phyloP scores from a whole-genome alignment of 2,329 filamentous ascomycete genomes.

The Arthrobotrys pseudoclavata region DNA sequence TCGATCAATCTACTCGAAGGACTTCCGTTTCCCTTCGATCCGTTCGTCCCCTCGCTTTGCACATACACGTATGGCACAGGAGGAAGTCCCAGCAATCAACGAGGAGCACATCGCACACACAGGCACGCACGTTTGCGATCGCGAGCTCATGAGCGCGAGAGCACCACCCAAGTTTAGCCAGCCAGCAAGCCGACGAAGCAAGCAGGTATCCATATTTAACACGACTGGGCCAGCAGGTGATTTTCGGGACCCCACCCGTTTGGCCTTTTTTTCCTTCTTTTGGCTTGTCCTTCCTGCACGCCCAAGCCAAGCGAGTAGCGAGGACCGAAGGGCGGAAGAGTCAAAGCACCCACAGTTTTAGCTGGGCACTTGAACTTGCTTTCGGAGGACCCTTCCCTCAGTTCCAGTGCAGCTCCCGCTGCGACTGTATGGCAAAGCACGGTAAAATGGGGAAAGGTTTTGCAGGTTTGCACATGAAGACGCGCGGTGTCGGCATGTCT shows the following conservation, averaged over 20 bases:
- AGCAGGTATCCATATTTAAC: slow-evolving; percentile 27
- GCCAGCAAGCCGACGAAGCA: slow-evolving; percentile 27
- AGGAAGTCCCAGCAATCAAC: slow-evolving; percentile 41
- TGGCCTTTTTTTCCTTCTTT: slow-evolving; percentile 51
- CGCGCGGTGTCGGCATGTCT: slow-evolving; percentile 32
- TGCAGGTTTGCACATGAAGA: slow-evolving; percentile 28
- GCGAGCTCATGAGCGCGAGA: slow-evolving; percentile 58
- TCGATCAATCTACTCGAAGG: slow-evolving; percentile 21
- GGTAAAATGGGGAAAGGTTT: slow-evolving; percentile 27
- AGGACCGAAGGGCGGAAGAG: slow-evolving; percentile 39
- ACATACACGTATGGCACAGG: slow-evolving; percentile 6
- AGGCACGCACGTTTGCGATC: slow-evolving; percentile 14
- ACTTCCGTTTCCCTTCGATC: slow-evolving; percentile 23
- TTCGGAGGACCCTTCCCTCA: slow-evolving; percentile 26
- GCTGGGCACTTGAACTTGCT: slow-evolving; percentile 6
- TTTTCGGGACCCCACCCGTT: slow-evolving; percentile 57
- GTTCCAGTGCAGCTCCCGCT: slow-evolving; percentile 24
- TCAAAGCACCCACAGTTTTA: slow-evolving; percentile 44
- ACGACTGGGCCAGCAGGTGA: slow-evolving; percentile 37
- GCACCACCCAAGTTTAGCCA: slow-evolving; percentile 22
- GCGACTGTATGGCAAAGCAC: slow-evolving; percentile 23
- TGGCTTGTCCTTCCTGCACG: slow-evolving; percentile 35
- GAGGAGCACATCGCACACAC: slow-evolving; percentile 24
- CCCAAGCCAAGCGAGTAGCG: slow-evolving; percentile 58
- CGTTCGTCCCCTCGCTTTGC: slow-evolving; percentile 28